Evolutionary conservation across 192 early-diverging fungal species (phyloP), one percentile per base, ranked within the genome.

Genomic region (Backusella australiensis): DNA sequence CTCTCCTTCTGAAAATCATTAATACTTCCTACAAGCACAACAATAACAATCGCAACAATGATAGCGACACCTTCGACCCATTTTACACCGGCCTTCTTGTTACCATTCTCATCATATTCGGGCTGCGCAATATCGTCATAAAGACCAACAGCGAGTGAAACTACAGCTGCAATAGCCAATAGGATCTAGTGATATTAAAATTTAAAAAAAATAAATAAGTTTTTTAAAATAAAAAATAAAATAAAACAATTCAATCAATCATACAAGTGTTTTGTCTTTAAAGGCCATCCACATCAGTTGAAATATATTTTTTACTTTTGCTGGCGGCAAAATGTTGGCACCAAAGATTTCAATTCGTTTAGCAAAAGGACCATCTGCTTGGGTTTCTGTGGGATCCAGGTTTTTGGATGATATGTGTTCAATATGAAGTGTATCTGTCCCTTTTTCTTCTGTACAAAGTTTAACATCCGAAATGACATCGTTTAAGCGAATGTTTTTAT

Each of bases 11-110:
- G 93, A 65, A 85, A 95, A 81, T 96, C 94, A 72, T 96, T 96
- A 72, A 94, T 77, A 73, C 91, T 91, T 7, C 92, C 91, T 34
- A 93, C 92, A 9, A 92, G 69, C 6, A 94, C 88, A 4, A 96
- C 94, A 11, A 96, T 90, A 6, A 92, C 46, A 52, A 96, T 88
- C 21, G 94, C 93, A 1, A 92, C 87, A 69, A 96, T 86, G 65
- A 95, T 96, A 9, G 93, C 93, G 26, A 93, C 92, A 36, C 95
- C 94, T 74, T 95, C 94, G n/a, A 96, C 92, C 94, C 94, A 96
- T 46, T 91, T 87, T 34, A 93, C 87, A 76, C 90, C 35, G 12
- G 90, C 82, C 6, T 73, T 67, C 75, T 53, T 34, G 56, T 83
- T 23, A 6, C 41, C 26, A 5, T 66, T 65, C 26, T 83, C 65